phyloP scores from a whole-genome alignment of 176 grass and related monocot genomes.

The Rhynchospora breviuscula region DNA sequence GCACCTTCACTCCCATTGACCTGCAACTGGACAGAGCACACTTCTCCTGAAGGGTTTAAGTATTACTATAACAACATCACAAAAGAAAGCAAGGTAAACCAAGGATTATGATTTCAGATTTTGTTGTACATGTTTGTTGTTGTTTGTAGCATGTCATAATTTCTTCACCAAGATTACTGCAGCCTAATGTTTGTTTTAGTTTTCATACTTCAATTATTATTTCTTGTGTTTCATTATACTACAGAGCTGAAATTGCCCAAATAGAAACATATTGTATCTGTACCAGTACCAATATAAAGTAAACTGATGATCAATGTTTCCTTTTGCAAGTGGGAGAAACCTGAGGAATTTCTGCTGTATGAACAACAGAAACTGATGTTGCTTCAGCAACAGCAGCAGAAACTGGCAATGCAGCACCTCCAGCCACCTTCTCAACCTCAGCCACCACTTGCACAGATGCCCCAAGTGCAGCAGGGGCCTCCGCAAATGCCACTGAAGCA shows the following conservation, averaged over 20 bases:
- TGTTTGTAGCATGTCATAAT: not conserved
- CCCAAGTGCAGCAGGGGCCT: conserved; percentile 63
- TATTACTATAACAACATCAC: conserved; percentile 92
- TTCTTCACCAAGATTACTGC: not conserved
- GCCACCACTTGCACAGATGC: conserved; percentile 42
- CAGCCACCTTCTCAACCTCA: conserved; percentile 64
- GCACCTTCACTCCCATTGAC: conserved; percentile 58
- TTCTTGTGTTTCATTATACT: conserved; percentile 4
- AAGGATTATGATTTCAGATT: not conserved
- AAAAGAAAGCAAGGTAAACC: conserved; percentile 87
- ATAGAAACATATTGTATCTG: not conserved
- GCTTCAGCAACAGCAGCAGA: conserved; percentile 92
- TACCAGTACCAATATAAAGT: not conserved
- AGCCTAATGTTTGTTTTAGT: not conserved
- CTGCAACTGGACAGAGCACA: conserved; percentile 97
- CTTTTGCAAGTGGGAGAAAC: conserved; percentile 81
- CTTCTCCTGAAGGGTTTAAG: conserved; percentile 91
- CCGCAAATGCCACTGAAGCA: conserved; percentile 73
- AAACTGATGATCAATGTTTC: conserved; percentile 17
- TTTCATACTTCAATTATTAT: not conserved
- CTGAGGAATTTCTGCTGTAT: conserved; percentile 81
- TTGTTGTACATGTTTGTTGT: not conserved
- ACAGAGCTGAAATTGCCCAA: not conserved
- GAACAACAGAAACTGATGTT: conserved; percentile 96
- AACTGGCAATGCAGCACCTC: conserved; percentile 70